These are phyloP conservation scores for Ascobolus immersus DNA, from an alignment of 495 filamentous ascomycete species.

Conservation along the genomic window DNA sequence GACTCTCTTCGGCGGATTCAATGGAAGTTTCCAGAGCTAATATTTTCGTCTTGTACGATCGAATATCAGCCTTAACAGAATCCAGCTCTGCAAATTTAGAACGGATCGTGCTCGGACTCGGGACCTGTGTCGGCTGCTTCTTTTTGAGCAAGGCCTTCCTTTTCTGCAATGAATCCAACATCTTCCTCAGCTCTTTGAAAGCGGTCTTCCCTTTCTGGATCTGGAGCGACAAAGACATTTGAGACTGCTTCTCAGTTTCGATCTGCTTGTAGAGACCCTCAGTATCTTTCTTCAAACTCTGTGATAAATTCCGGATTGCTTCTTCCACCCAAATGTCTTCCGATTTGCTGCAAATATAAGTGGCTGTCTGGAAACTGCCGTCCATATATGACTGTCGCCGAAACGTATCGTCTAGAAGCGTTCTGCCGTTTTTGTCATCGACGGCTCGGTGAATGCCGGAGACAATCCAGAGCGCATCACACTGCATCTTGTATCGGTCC, in stretches of 20 bases:
- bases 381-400: conserved; percentile 40
- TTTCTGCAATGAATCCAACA: no score
- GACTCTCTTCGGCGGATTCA: conserved; percentile 12
- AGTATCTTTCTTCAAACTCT: no score
- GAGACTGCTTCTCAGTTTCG: no score
- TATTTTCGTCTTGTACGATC: conserved; percentile 15
- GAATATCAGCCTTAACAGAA: conserved; percentile 17
- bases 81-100: conserved; percentile 18
- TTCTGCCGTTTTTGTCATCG: conserved; percentile 37
- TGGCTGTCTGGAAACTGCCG: conserved; percentile 28
- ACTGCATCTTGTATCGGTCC: conserved; percentile 31
- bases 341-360: conserved; percentile 43
- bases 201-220: no score
- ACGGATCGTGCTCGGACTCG: no score
- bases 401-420: conserved; percentile 34
- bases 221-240: no score
- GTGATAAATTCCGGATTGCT: no score
- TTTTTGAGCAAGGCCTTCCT: no score
- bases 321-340: no score
- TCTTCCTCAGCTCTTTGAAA: no score
- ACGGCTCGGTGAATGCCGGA: conserved; percentile 39
- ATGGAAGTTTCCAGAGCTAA: conserved; percentile 16
- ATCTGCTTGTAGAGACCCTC: no score
- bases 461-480: conserved; percentile 33
- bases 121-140: no score